phyloP scores from a whole-genome alignment of 495 filamentous ascomycete genomes.

The Neurospora terricola region DNA sequence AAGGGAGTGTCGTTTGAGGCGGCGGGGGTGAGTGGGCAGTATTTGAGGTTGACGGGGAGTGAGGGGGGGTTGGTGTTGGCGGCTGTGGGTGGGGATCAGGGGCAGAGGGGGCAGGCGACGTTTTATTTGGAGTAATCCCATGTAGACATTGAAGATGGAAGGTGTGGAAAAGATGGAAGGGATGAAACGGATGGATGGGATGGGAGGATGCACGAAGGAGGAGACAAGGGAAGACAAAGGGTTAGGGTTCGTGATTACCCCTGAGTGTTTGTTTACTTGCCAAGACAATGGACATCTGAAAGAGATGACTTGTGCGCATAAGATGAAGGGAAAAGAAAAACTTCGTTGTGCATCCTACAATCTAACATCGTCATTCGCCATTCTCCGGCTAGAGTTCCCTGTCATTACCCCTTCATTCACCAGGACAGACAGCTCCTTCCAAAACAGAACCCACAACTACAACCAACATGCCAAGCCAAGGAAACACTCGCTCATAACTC shows the following conservation, averaged over 20 bases:
- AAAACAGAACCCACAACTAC: not conserved
- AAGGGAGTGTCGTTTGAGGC: slow-evolving; percentile 13
- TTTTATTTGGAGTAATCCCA: slow-evolving; percentile 6
- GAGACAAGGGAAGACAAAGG: not conserved
- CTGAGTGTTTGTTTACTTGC: not conserved
- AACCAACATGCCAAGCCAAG: not conserved
- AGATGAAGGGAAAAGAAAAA: not conserved
- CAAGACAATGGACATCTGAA: not conserved
- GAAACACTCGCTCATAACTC: not conserved
- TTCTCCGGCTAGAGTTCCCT: not conserved
- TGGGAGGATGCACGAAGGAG: not conserved
- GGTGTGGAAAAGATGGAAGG: not conserved
- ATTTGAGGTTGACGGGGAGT: slow-evolving; percentile 3
- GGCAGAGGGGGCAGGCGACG: not conserved
- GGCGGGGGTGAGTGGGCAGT: slow-evolving; percentile 3
- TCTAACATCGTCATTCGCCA: not conserved
- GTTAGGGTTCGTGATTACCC: not conserved
- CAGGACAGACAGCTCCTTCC: not conserved
- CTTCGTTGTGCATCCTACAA: not conserved
- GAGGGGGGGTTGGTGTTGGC: not conserved
- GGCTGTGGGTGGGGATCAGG: not conserved
- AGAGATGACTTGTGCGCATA: not conserved
- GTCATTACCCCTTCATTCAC: not conserved
- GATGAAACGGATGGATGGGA: not conserved
- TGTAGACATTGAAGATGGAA: too few relatives aligned